These are phyloP conservation scores for Colletotrichum sp. DNA, from an alignment of 2,329 filamentous ascomycete genomes.

Conservation along the genomic window DNA sequence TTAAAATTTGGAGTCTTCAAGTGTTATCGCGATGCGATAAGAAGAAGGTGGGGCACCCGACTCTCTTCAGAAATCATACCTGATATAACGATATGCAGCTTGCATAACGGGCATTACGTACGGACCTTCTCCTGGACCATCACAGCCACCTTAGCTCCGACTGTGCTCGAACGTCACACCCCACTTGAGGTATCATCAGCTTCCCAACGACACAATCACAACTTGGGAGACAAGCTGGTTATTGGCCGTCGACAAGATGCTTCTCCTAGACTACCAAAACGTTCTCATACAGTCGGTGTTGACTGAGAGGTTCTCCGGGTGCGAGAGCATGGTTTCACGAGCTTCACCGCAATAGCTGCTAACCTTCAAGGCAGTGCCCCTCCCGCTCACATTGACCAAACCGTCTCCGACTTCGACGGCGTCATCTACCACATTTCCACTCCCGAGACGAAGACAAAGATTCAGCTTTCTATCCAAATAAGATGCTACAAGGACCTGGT, in stretches of 20 bases:
- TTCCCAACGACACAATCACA: slow-evolving; percentile 14
- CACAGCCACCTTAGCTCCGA: slow-evolving; percentile 19
- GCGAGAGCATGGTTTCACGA: slow-evolving; percentile 31
- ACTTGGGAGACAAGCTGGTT: neutral
- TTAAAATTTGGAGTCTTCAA: neutral
- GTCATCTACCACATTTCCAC: slow-evolving; percentile 99
- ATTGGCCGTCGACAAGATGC: slow-evolving; percentile 59
- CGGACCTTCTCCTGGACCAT: slow-evolving; percentile 1
- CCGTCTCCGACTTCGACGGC: slow-evolving; percentile 98
- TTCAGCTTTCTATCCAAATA: slow-evolving; percentile 92
- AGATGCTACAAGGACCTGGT: slow-evolving; percentile 94
- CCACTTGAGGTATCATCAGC: slow-evolving; percentile 25
- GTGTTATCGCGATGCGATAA: neutral
- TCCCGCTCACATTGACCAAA: slow-evolving; percentile 92
- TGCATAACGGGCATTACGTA: neutral
- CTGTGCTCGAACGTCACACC: slow-evolving; percentile 17
- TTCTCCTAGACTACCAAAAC: slow-evolving; percentile 99
- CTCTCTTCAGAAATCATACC: neutral
- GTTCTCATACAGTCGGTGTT: slow-evolving; percentile 96
- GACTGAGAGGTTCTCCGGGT: slow-evolving; percentile 93
- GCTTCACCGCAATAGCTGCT: slow-evolving; percentile 30
- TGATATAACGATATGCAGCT: neutral
- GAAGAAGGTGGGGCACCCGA: neutral
- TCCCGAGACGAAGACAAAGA: slow-evolving; percentile 90
- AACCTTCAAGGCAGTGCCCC: slow-evolving; percentile 68